Base-by-base conservation (phyloP, 257 asterid genomes). In the Jasminum sambac region DNA sequence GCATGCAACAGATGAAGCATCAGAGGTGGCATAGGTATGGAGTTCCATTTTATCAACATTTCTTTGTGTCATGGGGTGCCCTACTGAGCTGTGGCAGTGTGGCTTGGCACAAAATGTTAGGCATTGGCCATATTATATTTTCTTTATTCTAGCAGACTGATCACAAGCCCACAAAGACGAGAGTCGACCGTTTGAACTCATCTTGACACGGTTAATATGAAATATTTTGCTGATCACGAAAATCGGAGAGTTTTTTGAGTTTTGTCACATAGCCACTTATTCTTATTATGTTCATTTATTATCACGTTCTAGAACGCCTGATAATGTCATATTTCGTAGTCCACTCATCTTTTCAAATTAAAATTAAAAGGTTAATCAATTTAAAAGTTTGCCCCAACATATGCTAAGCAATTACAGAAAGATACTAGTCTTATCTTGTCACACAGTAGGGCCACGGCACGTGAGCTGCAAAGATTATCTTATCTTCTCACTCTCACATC, bases 401-500 rank as follows among this genome's bases (percentile, higher is more conserved):
- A 30, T 30, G 6, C 44, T 8, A 12, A 52, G 14, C 9, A 52
- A 19, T 52, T 52, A 52, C 6, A 21, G 26, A 52, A 19, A 52
- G 6, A 7, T 52, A 25, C 1, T 17, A 3, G 25, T 52, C 30
- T 52, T 19, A 52, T 52, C 61, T 9, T 55, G 62, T 55, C 50
- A 43, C 23, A 10, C 36, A 24, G 69, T 25, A 19, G 79, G 77
- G 2, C 67, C 26, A 69, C 10, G 5, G 23, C 83, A 74, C 74
- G 83, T 74, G 83, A 60, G 41, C 40, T 73, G 63, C n/a, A 14
- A 30, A 55, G 14, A 55, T 63, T 25, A 55, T 68, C 69, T 71
- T 68, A 73, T 68, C 78, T 19, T 46, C 37, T 34, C 9, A 25
- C 14, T 14, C 74, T 77, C 74, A 72, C 77, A 63, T 72, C 77